Evolutionary conservation across 768 basidiomycete species (phyloP).

Genomic region (Phlebiopsis gigantea): DNA sequence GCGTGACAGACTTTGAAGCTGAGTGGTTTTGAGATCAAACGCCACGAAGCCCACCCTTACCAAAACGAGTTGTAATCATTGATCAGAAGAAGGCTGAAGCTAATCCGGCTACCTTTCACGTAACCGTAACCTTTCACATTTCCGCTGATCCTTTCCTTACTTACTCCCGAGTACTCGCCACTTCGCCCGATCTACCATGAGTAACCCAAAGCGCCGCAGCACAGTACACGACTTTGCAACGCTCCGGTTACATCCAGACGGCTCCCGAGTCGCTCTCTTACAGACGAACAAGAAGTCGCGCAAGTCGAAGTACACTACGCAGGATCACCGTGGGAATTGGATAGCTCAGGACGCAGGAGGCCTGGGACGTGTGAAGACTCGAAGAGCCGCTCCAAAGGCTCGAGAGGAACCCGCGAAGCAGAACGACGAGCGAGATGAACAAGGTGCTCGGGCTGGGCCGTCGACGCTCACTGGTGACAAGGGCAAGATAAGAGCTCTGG

Average conservation of each 20-base stretch:
- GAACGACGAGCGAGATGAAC: constrained; percentile 20
- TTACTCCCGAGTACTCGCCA: too few relatives aligned
- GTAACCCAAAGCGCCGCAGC: constrained; percentile 28
- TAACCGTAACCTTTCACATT: not conserved
- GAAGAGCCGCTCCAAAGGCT: constrained; percentile 20
- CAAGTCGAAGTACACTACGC: constrained; percentile 31
- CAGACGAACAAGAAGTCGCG: constrained; percentile 30
- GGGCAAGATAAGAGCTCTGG: constrained; percentile 17
- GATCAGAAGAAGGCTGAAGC: not conserved
- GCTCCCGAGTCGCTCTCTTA: constrained; percentile 49
- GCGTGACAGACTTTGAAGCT: too few relatives aligned
- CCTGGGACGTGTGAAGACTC: constrained; percentile 33
- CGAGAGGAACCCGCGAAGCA: constrained; percentile 4
- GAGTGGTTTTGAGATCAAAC: too few relatives aligned
- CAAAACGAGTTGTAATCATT: not conserved
- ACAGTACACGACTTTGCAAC: constrained; percentile 63
- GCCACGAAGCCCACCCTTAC: not conserved
- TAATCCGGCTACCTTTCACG: not conserved
- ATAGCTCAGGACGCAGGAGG: constrained; percentile 66
- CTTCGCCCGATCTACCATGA: not conserved
- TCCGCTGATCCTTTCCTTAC: not conserved
- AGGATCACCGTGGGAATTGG: constrained; percentile 55
- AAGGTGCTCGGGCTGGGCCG: constrained; percentile 8
- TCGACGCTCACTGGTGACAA: constrained; percentile 21
- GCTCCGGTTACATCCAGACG: constrained; percentile 62